Conservation (phyloP, 495 filamentous ascomycete genomes). For the Penicillium soppii region DNA sequence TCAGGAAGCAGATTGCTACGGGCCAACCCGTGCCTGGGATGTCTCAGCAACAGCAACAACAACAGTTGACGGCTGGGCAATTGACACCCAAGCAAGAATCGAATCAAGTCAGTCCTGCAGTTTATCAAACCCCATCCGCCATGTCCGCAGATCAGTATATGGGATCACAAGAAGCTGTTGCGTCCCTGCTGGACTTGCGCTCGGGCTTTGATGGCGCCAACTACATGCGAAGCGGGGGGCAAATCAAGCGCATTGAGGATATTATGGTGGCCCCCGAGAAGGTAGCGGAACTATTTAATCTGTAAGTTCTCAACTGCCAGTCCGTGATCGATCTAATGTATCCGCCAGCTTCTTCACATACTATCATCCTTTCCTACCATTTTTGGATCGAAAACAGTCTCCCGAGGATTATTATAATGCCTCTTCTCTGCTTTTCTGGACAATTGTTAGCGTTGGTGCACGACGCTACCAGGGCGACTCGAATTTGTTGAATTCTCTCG, state of each 20-base stretch:
- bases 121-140: constrained; percentile 45
- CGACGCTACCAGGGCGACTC: constrained; percentile 69
- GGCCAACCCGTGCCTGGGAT: constrained; percentile 34
- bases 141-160: constrained; percentile 60
- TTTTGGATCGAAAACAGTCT: constrained; percentile 67
- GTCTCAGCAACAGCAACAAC: constrained; percentile 42
- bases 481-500: constrained; percentile 64
- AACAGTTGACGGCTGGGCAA: constrained; percentile 50
- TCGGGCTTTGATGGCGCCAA: constrained; percentile 52
- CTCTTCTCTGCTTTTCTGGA: constrained; percentile 81
- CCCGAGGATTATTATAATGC: constrained; percentile 75
- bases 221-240: constrained; percentile 46
- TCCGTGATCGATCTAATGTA: constrained; percentile 10
- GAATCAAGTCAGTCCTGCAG: constrained; percentile 45
- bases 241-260: constrained; percentile 62
- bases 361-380: constrained; percentile 84
- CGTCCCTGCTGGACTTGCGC: constrained; percentile 72
- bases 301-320: constrained; percentile 40
- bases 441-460: constrained; percentile 77
- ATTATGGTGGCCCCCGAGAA: constrained; percentile 72
- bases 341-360: constrained; percentile 62
- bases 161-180: constrained; percentile 82
- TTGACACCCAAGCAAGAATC: constrained; percentile 52
- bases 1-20: constrained; percentile 66
- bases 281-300: constrained; percentile 71